These are phyloP conservation scores for Glonium stellatum DNA, from an alignment of 495 filamentous ascomycete genomes.

Conservation along the genomic window DNA sequence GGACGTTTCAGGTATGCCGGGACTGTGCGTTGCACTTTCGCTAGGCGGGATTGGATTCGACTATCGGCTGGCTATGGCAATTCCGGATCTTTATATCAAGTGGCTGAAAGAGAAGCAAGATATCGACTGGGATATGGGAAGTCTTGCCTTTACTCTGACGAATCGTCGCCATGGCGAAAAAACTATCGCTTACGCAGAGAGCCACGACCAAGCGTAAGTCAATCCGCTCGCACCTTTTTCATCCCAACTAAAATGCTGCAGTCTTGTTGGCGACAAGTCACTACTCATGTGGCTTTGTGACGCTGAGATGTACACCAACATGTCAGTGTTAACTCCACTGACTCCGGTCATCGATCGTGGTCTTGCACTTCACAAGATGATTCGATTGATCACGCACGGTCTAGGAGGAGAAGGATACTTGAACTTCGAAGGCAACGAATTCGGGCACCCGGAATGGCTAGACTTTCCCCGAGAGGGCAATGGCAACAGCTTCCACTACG, in stretches of 20 bases:
- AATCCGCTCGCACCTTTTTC: neutral
- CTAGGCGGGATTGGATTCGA: constrained; percentile 93
- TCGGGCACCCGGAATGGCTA: constrained; percentile 98
- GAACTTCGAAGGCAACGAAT: constrained; percentile 98
- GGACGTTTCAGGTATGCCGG: constrained; percentile 97
- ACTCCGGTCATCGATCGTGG: constrained; percentile 89
- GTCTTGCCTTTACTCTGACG: constrained; percentile 75
- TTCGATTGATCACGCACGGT: constrained; percentile 83
- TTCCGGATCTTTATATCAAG: constrained; percentile 99
- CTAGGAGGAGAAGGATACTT: constrained; percentile 97
- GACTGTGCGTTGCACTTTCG: constrained; percentile 74
- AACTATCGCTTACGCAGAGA: constrained; percentile 96
- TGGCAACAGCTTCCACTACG: constrained; percentile 94
- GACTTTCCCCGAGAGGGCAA: constrained; percentile 96
- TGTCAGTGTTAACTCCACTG: constrained; percentile 76
- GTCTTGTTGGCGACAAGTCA: constrained; percentile 92
- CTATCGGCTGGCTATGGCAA: constrained; percentile 94
- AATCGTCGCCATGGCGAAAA: constrained; percentile 95
- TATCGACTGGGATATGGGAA: constrained; percentile 85
- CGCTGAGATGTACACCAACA: constrained; percentile 94
- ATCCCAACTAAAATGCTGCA: constrained; percentile 41
- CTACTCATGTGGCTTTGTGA: constrained; percentile 98
- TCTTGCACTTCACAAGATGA: constrained; percentile 92
- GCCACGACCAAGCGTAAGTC: constrained; percentile 94
- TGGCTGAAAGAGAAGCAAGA: constrained; percentile 90